A percentile compares a stretch with the other conserved stretches of the same genome.
These are phyloP conservation scores for Basipetospora chlamydospora DNA, from an alignment of 2,329 filamentous ascomycete genomes.

Conservation along the genomic window DNA sequence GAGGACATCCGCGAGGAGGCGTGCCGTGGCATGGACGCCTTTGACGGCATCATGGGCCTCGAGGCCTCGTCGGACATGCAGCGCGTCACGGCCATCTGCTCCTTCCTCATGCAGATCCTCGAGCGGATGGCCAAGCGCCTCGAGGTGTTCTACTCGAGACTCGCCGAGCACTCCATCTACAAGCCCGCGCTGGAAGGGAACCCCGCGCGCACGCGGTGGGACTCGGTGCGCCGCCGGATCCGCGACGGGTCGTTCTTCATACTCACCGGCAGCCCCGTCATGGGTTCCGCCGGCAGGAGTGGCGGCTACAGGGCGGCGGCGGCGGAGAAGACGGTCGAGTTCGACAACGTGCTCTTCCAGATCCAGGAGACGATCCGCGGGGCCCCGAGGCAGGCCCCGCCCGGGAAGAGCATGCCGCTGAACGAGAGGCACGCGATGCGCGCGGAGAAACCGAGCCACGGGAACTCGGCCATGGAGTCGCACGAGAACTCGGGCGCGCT, in stretches of 20 bases:
- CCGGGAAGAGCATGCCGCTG: conserved; percentile 15
- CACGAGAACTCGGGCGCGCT: conserved; percentile 27
- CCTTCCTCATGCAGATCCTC: conserved; percentile 34
- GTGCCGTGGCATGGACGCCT: conserved; percentile 40
- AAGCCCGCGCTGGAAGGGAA: conserved; percentile 36
- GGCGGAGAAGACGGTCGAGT: conserved; percentile 25
- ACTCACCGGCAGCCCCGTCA: conserved; percentile 22
- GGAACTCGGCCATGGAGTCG: conserved; percentile 24
- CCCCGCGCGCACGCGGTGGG: conserved; percentile 37
- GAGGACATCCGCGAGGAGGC: conserved; percentile 38
- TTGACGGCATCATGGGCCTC: conserved; percentile 28
- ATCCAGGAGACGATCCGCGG: conserved; percentile 21
- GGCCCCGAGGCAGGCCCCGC: conserved; percentile 6
- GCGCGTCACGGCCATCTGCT: conserved; percentile 23
- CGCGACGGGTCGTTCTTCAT: conserved; percentile 37
- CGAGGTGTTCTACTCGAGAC: conserved; percentile 35
- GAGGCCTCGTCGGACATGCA: conserved; percentile 22
- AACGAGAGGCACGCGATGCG: conserved; percentile 27
- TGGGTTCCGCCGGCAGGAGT: conserved; percentile 13
- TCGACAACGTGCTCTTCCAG: conserved; percentile 29
- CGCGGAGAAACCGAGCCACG: conserved; percentile 16
- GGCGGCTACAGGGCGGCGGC: conserved; percentile 11
- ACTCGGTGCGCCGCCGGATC: conserved; percentile 30
- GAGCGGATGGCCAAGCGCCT: conserved; percentile 38
- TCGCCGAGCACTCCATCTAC: conserved; percentile 33